Percentiles rank a stretch among this genome's conserved stretches.
Conservation (phyloP, 2,329 filamentous ascomycete species). For the Epichloe festucae region DNA sequence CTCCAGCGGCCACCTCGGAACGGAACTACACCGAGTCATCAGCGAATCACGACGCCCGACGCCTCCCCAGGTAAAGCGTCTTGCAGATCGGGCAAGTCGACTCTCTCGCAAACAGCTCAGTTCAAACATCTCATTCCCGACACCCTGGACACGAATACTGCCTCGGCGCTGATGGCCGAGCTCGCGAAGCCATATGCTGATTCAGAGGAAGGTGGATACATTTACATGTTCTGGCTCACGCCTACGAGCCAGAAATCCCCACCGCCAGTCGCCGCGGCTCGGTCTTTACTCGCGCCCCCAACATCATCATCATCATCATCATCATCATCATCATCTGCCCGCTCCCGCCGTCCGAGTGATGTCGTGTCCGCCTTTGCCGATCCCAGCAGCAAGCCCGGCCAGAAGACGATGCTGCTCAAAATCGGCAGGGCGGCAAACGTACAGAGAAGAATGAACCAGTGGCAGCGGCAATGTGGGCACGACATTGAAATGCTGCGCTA, state of each 20-base stretch:
- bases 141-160: constrained; percentile 50
- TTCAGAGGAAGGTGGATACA: constrained; percentile 74
- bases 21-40: background rate
- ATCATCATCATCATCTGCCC: constrained; percentile 11
- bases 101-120: constrained; percentile 17
- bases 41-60: constrained; percentile 5
- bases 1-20: background rate
- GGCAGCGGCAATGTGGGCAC: constrained; percentile 86
- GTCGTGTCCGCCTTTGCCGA: constrained; percentile 38
- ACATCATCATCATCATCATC: constrained; percentile 16
- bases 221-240: constrained; percentile 98
- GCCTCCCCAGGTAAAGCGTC: constrained; percentile 19
- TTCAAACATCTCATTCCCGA: constrained; percentile 50
- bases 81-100: constrained; percentile 18
- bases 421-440: constrained; percentile 67
- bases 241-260: constrained; percentile 40
- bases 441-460: constrained; percentile 80
- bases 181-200: constrained; percentile 54
- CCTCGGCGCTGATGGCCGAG: constrained; percentile 62
- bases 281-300: constrained; percentile 43
- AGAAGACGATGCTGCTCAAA: constrained; percentile 54
- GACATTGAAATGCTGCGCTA: constrained; percentile 77
- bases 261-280: constrained; percentile 44
- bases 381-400: constrained; percentile 13
- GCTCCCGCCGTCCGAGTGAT: constrained; percentile 38